A percentile compares a stretch with the other conserved stretches of the same genome.
Evolutionary conservation across 2,329 filamentous ascomycete species (phyloP).

Genomic region (Akanthomyces dipterigenus): DNA sequence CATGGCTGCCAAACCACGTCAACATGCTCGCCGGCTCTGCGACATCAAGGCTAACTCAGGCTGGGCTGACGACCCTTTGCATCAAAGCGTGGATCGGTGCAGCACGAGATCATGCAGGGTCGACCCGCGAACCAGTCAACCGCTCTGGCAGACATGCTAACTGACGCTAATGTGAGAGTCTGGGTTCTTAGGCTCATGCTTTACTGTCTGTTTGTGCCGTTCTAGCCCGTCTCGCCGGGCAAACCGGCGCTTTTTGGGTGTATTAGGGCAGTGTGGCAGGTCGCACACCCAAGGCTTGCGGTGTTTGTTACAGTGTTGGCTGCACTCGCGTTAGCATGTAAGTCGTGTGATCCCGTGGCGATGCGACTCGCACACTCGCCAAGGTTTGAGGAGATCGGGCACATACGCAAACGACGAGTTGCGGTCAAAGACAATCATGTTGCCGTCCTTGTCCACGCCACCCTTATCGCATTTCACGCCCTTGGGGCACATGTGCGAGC

Average conservation of each 20-base stretch:
- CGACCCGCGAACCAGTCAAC: background rate
- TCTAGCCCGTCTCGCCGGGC: conserved; percentile 36
- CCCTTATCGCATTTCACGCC: conserved; percentile 32
- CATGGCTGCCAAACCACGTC: conserved; percentile 8
- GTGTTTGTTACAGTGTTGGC: conserved; percentile 38
- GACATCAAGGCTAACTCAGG: background rate
- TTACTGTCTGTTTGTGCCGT: conserved; percentile 33
- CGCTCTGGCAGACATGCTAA: background rate
- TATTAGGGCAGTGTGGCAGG: conserved; percentile 33
- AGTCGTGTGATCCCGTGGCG: background rate
- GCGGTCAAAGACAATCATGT: conserved; percentile 32
- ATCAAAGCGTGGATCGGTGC: background rate
- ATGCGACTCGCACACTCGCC: background rate
- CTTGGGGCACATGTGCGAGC: conserved; percentile 30
- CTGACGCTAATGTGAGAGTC: background rate
- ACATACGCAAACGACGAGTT: conserved; percentile 35
- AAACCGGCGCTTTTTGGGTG: conserved; percentile 34
- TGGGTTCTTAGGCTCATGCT: conserved; percentile 23
- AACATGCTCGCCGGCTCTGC: background rate
- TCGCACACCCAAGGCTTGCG: conserved; percentile 35
- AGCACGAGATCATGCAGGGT: background rate
- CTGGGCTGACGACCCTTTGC: background rate
- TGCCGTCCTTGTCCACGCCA: conserved; percentile 32
- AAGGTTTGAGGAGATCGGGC: background rate
- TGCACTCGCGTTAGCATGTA: conserved; percentile 15